Conservation (phyloP, 2,329 filamentous ascomycete genomes). For the Aspergillus sp. region DNA sequence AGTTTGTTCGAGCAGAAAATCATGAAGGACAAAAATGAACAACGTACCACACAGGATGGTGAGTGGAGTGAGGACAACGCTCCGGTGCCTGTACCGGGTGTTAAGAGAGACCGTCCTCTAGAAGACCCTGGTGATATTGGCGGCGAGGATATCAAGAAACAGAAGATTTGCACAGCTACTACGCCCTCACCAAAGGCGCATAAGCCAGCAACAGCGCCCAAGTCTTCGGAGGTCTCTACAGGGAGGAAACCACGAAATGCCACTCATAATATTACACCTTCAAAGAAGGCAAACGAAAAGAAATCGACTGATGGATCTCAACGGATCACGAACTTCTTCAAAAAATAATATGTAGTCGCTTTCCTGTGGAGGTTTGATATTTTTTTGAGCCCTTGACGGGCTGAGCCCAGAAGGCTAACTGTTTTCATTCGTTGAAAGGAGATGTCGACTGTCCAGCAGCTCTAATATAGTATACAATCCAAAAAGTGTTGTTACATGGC, state of each 20-base stretch:
- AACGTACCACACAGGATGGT: conserved; percentile 39
- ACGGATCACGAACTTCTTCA: conserved; percentile 48
- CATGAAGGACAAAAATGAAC: conserved; percentile 10
- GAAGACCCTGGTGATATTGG: conserved; percentile 17
- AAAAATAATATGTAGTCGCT: conserved; percentile 15
- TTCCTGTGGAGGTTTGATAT: no score
- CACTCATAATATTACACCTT: conserved; percentile 49
- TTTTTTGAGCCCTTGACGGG: no score
- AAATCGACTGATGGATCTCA: conserved; percentile 47
- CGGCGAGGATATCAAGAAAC: conserved; percentile 18
- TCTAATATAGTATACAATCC: conserved; percentile 1
- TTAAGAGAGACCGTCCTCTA: conserved; percentile 46
- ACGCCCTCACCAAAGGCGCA: conserved; percentile 26
- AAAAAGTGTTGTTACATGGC: background rate
- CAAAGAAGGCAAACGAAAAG: conserved; percentile 38
- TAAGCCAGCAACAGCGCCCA: conserved; percentile 5
- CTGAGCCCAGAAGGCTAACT: no score
- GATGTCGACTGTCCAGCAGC: conserved; percentile 14
- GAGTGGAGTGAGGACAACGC: conserved; percentile 49
- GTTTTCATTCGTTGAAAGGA: background rate
- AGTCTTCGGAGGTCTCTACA: conserved; percentile 4
- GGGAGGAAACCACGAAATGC: conserved; percentile 51
- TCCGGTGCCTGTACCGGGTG: conserved; percentile 40
- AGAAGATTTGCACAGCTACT: conserved; percentile 13
- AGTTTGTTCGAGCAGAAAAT: conserved; percentile 29